A percentile compares a stretch with the other conserved stretches of the same genome.
phyloP scores from a whole-genome alignment of 345 rosid genomes.

The Salix caprea region DNA sequence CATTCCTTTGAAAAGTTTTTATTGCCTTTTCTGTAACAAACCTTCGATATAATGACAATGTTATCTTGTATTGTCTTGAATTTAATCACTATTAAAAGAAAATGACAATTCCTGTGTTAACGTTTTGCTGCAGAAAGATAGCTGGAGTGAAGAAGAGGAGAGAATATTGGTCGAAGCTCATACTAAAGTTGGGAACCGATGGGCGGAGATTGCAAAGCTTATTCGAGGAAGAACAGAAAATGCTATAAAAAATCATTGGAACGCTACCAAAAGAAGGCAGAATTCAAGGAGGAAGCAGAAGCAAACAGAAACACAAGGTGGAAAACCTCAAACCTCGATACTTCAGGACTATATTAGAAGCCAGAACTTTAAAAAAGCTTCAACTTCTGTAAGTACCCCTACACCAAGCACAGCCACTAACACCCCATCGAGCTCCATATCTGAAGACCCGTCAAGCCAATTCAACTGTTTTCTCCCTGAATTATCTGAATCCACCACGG shows the following conservation, averaged over 20 bases:
- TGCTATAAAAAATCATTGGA: constrained; percentile 92
- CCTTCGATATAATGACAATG: background rate
- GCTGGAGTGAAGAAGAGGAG: constrained; percentile 95
- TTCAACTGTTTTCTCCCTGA: constrained; percentile 35
- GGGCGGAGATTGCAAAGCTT: constrained; percentile 92
- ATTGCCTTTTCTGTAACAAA: background rate
- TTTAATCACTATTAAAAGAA: background rate
- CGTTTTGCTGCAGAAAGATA: constrained; percentile 55
- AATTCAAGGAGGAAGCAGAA: constrained; percentile 62
- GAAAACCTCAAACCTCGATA: constrained; percentile 46
- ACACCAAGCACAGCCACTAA: constrained; percentile 15
- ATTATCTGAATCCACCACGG: constrained; percentile 25
- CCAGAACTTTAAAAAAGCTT: constrained; percentile 25
- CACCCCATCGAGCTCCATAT: constrained; percentile 32
- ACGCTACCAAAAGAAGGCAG: constrained; percentile 81
- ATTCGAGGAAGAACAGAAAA: constrained; percentile 89
- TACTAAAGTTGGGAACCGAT: constrained; percentile 67
- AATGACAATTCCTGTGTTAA: background rate
- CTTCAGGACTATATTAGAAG: constrained; percentile 83
- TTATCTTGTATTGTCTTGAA: background rate
- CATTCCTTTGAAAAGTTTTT: background rate
- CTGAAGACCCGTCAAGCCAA: constrained; percentile 31
- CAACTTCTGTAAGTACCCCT: constrained; percentile 7
- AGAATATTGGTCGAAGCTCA: constrained; percentile 66
- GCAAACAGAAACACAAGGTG: constrained; percentile 28